Evolutionary conservation across 2,329 filamentous ascomycete genomes (phyloP).

Genomic region (Fusarium camptoceras): DNA sequence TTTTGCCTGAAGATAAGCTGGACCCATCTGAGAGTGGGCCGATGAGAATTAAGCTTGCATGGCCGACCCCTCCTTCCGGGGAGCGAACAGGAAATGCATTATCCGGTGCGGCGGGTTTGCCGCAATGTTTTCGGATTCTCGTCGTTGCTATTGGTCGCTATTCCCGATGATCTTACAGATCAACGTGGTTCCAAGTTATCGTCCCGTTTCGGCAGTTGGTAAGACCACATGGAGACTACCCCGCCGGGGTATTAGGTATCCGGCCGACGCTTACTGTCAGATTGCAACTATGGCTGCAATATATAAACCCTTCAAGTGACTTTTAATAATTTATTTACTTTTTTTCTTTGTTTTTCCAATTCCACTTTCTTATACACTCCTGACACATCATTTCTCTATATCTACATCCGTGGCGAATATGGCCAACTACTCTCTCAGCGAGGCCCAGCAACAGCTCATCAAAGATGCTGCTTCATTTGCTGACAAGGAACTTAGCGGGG

Average conservation of each 20-base stretch:
- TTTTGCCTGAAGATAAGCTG: too few relatives aligned
- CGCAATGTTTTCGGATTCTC: background rate
- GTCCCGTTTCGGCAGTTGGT: background rate
- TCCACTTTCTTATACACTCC: background rate
- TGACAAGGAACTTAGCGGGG: background rate
- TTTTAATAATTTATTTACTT: too few relatives aligned
- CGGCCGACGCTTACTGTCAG: background rate
- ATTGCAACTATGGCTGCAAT: background rate
- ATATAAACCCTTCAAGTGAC: background rate
- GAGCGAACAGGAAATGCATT: background rate
- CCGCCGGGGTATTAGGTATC: background rate
- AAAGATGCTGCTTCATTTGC: background rate
- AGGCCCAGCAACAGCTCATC: background rate
- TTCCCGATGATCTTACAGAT: background rate
- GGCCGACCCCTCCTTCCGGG: too few relatives aligned
- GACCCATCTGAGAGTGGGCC: too few relatives aligned
- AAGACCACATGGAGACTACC: background rate
- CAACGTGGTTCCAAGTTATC: background rate
- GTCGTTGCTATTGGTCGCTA: background rate
- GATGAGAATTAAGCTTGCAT: background rate
- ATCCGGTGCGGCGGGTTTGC: background rate
- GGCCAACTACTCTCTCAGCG: background rate
- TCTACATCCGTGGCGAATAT: background rate
- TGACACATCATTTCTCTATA: background rate
- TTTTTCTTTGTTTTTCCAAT: background rate